These are phyloP conservation scores for Mucor piriformis DNA, from an alignment of 371 early-diverging fungal species.

Conservation along the genomic window DNA sequence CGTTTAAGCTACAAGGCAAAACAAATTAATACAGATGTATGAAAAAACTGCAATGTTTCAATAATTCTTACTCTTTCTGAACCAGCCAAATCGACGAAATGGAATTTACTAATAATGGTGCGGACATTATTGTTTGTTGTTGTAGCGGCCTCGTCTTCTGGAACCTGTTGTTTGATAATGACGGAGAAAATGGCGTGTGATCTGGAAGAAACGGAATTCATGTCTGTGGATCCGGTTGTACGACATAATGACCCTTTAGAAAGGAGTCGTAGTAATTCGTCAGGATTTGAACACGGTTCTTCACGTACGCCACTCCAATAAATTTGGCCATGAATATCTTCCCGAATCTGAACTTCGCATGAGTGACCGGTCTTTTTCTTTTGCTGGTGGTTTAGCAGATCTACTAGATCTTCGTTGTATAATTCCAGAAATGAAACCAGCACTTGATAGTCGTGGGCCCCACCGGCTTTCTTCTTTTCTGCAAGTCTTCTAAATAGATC, in stretches of 20 bases:
- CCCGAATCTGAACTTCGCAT: constrained; percentile 69
- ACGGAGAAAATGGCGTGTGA: constrained; percentile 98
- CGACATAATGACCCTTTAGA: constrained; percentile 83
- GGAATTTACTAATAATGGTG: constrained; percentile 76
- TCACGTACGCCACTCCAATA: constrained; percentile 91
- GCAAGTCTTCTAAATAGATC: constrained; percentile 57
- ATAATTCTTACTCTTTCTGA: constrained; percentile 53
- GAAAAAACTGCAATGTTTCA: too few relatives aligned
- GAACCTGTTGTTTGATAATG: constrained; percentile 63
- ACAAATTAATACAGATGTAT: too few relatives aligned
- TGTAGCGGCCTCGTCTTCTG: constrained; percentile 5
- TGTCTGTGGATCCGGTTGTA: constrained; percentile 95
- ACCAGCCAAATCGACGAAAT: constrained; percentile 98
- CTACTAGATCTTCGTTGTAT: constrained; percentile 96
- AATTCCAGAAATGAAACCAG: constrained; percentile 89
- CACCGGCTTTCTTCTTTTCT: constrained; percentile 34
- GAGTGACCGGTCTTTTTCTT: constrained; percentile 10
- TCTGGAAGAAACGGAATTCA: constrained; percentile 95
- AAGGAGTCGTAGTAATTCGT: constrained; percentile 75
- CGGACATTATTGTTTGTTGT: constrained; percentile 9
- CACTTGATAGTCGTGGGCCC: constrained; percentile 57
- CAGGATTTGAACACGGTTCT: constrained; percentile 70
- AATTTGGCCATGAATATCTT: constrained; percentile 90
- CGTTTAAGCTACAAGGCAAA: constrained; percentile 39
- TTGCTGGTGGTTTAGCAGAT: constrained; percentile 65